Evolutionary conservation across 345 rosid genomes (phyloP), one percentile per base, ranked within the genome.

Genomic region (Gossypium sturtianum): DNA sequence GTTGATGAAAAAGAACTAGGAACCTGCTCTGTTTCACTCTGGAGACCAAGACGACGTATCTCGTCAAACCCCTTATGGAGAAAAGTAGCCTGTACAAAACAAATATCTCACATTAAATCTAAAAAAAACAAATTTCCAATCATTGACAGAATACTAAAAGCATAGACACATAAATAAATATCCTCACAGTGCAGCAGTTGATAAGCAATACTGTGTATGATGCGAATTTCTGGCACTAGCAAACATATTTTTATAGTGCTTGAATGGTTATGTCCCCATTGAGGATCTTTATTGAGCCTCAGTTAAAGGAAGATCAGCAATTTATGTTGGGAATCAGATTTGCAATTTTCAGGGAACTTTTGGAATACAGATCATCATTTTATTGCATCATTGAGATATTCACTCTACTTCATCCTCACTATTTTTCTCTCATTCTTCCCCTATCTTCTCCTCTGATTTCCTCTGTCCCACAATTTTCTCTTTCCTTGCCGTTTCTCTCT

Each of bases 41-140:
- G 84, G 60, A 94, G 97, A 78, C 98, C 98, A 78, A 94, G 95
- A 67, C 97, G 89, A 47, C 98, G 93, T 78, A 90, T 92, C 84
- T 94, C 98, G 73, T 94, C 98, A 78, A 94, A 94, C 56, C 98
- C 98, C 87, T 94, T 94, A 76, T 94, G 98, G 60, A 92, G 65
- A 81, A 94, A 91, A 57, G 97, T 94, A 71, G 85, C 83, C 98
- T 94, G 65, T 53, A 77, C 38, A 78, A 59, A 75, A 80, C 71
- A 29, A 16, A 44, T 65, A 27, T 38, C 58, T 15, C 12, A 47
- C 11, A 73, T 43, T 12, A 62, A 64, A 34, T 23, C 54, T 6
- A 12, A 27, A 10, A 73, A 48, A 12, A 57, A 15, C 23, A 60
- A 63, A 52, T 47, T 62, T 20, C 3, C 29, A 34, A 15, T 51